These are phyloP conservation scores for Blastobotrys elegans DNA, from an alignment of 1,139 yeast species.

Conservation along the genomic window DNA sequence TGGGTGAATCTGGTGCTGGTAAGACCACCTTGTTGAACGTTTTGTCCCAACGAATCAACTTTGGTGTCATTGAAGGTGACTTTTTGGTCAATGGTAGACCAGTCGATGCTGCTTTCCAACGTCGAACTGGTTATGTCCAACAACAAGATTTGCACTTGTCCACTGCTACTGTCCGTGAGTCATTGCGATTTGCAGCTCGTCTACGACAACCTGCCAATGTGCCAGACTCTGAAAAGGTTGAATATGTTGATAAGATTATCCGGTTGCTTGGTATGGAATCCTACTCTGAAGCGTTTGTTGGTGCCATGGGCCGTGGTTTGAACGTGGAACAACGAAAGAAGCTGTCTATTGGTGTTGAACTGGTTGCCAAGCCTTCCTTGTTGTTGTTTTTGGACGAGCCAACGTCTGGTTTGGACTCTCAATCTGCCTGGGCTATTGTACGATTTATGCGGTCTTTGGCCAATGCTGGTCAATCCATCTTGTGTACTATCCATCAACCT, in stretches of 20 bases:
- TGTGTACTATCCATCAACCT: conserved; percentile 57
- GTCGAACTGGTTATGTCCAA: conserved; percentile 62
- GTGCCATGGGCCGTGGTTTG: conserved; percentile 53
- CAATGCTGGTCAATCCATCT: conserved; percentile 51
- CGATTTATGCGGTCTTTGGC: conserved; percentile 48
- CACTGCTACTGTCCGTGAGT: conserved; percentile 55
- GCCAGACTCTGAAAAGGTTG: conserved; percentile 47
- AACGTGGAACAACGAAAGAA: conserved; percentile 65
- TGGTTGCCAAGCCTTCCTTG: conserved; percentile 51
- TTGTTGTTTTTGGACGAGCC: conserved; percentile 54
- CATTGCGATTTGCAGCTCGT: conserved; percentile 55
- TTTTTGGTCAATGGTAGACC: conserved; percentile 57
- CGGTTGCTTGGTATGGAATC: conserved; percentile 52
- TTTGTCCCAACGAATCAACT: conserved; percentile 52
- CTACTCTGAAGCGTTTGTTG: conserved; percentile 61
- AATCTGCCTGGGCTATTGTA: conserved; percentile 54
- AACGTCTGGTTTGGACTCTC: conserved; percentile 57
- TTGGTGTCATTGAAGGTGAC: conserved; percentile 61
- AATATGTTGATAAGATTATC: conserved; percentile 57
- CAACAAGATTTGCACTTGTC: conserved; percentile 61
- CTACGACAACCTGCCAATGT: conserved; percentile 50
- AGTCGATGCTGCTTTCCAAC: conserved; percentile 49
- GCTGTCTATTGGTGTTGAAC: conserved; percentile 59
- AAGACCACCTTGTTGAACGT: conserved; percentile 59
- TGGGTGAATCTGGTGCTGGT: conserved; percentile 73